phyloP scores from a whole-genome alignment of 73 alveolate genomes.

The Loxodes magnus region DNA sequence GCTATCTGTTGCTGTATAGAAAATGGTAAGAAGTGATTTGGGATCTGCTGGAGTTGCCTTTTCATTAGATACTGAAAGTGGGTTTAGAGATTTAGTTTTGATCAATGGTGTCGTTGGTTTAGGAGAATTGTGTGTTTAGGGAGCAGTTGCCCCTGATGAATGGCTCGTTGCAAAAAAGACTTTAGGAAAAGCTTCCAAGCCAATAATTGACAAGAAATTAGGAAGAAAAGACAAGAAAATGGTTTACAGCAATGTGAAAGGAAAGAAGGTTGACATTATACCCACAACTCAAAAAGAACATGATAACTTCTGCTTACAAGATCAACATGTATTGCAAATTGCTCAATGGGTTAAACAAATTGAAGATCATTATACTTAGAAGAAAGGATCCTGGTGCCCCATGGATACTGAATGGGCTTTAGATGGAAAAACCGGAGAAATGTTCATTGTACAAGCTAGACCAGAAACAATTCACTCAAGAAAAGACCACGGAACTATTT shows the following conservation, averaged over 20 bases:
- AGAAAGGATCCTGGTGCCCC: background rate
- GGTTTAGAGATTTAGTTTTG: background rate
- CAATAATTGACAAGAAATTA: slow-evolving; percentile 4
- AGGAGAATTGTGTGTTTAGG: slow-evolving; percentile 22
- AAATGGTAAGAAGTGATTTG: background rate
- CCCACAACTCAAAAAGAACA: too few relatives aligned
- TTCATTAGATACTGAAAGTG: background rate
- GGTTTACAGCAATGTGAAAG: background rate
- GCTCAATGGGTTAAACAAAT: too few relatives aligned
- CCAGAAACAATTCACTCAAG: slow-evolving; percentile 21
- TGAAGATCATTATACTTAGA: background rate
- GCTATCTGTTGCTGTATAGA: slow-evolving; percentile 14
- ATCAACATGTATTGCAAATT: too few relatives aligned
- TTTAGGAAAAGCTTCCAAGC: slow-evolving; percentile 30
- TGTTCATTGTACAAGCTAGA: slow-evolving; percentile 23
- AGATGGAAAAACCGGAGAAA: slow-evolving; percentile 22
- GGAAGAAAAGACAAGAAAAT: background rate
- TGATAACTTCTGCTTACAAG: too few relatives aligned
- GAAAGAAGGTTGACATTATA: background rate
- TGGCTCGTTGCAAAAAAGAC: too few relatives aligned
- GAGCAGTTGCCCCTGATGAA: slow-evolving; percentile 27
- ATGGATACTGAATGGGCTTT: slow-evolving; percentile 18
- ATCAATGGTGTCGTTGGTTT: slow-evolving; percentile 19
- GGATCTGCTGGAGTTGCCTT: slow-evolving; percentile 1
- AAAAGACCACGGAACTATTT: slow-evolving; percentile 20